Percentiles rank a stretch among this genome's conserved stretches.
phyloP scores from a whole-genome alignment of 2,329 filamentous ascomycete species.

The Diaporthe sp. region DNA sequence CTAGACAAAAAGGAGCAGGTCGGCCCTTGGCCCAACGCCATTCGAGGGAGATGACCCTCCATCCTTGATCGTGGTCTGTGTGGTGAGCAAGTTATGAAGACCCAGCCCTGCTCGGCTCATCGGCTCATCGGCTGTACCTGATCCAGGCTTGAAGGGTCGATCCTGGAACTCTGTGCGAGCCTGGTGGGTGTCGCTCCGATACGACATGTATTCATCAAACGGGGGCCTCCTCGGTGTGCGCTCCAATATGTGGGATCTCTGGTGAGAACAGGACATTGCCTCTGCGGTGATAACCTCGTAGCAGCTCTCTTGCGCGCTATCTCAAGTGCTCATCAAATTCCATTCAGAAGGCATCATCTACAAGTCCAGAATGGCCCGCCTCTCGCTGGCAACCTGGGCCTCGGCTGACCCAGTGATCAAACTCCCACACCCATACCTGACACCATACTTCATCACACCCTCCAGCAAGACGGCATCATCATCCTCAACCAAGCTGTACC shows the following conservation, averaged over 20 bases:
- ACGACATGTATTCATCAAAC: constrained; percentile 29
- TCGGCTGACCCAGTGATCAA: constrained; percentile 47
- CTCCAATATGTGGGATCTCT: background rate
- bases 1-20: constrained; percentile 29
- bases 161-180: background rate
- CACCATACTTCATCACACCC: constrained; percentile 46
- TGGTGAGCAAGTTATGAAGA: background rate
- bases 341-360: background rate
- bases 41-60: background rate
- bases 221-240: background rate
- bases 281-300: background rate
- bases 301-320: background rate
- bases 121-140: constrained; percentile 10
- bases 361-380: constrained; percentile 38
- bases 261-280: background rate
- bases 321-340: background rate
- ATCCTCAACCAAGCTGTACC: constrained; percentile 25
- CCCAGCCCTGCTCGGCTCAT: background rate
- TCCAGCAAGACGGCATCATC: constrained; percentile 43
- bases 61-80: background rate
- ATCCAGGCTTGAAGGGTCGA: background rate
- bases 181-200: background rate
- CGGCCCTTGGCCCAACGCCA: background rate
- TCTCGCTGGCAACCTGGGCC: constrained; percentile 45
- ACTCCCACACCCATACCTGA: constrained; percentile 51